Base-by-base conservation (phyloP, 176 grass and related monocot species). In the Hordeum marinum region DNA sequence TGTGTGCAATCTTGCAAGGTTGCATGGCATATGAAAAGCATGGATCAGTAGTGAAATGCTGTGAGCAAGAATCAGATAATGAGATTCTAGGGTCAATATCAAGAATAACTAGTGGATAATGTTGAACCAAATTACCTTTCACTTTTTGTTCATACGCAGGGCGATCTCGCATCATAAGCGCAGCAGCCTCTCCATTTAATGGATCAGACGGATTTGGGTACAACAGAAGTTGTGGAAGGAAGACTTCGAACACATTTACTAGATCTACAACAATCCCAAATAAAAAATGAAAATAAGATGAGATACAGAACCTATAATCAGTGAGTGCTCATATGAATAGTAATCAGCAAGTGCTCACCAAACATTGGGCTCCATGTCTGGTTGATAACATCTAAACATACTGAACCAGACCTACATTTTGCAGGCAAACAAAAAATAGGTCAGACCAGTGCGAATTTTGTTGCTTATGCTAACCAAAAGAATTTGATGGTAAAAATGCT, bases 321-420 rank as follows among this genome's bases (percentile, higher is more conserved):
- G 43, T 14, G 48, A 58, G 37, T 50, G 17, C 23, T 50, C 32
- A 24, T 41, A 65, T 15, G 11, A 5, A 82, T 63, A n/a, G 66
- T 24, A 24, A 41, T 36, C 8, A 40, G 35, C 68, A 20, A 70
- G 68, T 41, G 36, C 83, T 87, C 88, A 98, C 96, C 96, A 82
- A 95, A 98, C 96, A 98, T 98, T 55, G 96, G 96, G 84, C 96
- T 98, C 96, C 96, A 98, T 54, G 96, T 95, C 83, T 98, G 96
- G 87, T 98, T 98, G 32, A 98, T 98, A 84, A 98, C 93, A 93
- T 98, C 96, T 91, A 98, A 93, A 86, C 96, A 98, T 68, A 98
- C 93, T 64, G 96, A 98, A 84, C 96, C 96, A 86, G 96, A 98
- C 91, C 96, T 98, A 79, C 81, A 88, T 83, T 85, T 42, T 77